Evolutionary conservation across 176 grass and related monocot genomes (phyloP), one percentile per base, ranked within the genome.

Genomic region (Typha latifolia): DNA sequence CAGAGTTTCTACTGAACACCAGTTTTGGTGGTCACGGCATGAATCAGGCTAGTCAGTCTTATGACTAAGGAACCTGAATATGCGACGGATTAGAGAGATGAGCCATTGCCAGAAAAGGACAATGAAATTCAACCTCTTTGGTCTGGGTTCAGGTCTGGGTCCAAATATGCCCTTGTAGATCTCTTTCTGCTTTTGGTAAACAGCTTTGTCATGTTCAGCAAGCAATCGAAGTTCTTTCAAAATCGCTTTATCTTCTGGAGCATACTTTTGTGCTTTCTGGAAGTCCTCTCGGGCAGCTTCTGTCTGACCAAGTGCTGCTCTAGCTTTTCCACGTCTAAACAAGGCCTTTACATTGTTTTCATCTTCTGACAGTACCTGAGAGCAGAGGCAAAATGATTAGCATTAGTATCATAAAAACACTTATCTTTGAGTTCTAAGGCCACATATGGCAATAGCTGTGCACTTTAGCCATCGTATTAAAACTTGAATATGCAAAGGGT

Each of bases 101-200:
- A 93, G 78, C 83, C 88, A 93, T 64, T 82, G 78, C 81, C 89
- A 89, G 75, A 99, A 83, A 27, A 78, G 12, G 27, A 68, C 51
- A 4, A 92, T 62, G 53, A 50, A 77, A 73, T 86, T 92, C 8
- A 69, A 51, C 16, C 65, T 79, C 75, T 74, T 80, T 1, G 75
- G 66, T 82, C 87, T 89, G 13, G 73, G 72, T 80, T 90, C 69
- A 19, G 93, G 88, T 24, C 80, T 86, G 14, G 88, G 85, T 0
- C 78, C 85, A 2, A 97, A 97, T 49, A 97, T 84, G 61, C 94
- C 94, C 74, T 90, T 90, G 75, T 90, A 97, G 14, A 97, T 43
- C 80, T 97, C 85, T 72, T 82, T 97, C 62, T 97, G 89, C 66
- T 90, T 97, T 49, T 85, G 72, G 72, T 97, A 97, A 34, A 97